Percentiles rank a stretch among this genome's conserved stretches.
Conservation (phyloP, 2,329 filamentous ascomycete species). For the Colletotrichum orchidophilum region DNA sequence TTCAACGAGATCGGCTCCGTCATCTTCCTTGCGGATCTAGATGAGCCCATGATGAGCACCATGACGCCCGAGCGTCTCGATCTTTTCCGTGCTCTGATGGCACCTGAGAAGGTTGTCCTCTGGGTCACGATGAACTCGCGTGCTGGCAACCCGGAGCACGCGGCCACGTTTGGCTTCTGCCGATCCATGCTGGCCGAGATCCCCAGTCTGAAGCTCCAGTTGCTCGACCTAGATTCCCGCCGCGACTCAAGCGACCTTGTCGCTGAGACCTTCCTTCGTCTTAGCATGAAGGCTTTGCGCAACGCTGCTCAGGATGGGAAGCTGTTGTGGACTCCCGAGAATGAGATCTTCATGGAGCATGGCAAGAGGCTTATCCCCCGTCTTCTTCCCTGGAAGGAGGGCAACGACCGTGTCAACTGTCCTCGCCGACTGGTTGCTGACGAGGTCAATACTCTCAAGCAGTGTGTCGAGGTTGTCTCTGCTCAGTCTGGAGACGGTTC, state of each 20-base stretch:
- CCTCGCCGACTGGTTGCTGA: conserved; percentile 46
- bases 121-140: conserved; percentile 39
- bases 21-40: conserved; percentile 32
- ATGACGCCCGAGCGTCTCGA: conserved; percentile 42
- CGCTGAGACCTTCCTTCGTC: conserved; percentile 26
- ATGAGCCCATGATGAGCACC: conserved; percentile 41
- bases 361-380: conserved; percentile 48
- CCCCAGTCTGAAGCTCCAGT: conserved; percentile 32
- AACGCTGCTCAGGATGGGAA: conserved; percentile 4
- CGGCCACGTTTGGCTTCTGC: conserved; percentile 33
- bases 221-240: conserved; percentile 32
- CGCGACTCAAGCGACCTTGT: neutral
- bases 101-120: conserved; percentile 33
- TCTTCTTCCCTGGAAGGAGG: conserved; percentile 48
- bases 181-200: conserved; percentile 33
- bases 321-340: conserved; percentile 29
- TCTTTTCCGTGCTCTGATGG: conserved; percentile 35
- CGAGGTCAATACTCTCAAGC: conserved; percentile 45
- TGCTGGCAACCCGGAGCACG: conserved; percentile 34
- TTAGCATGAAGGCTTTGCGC: conserved; percentile 16
- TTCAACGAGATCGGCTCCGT: conserved; percentile 33
- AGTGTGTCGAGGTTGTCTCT: conserved; percentile 41
- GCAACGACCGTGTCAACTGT: conserved; percentile 51
- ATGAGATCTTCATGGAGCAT: conserved; percentile 45
- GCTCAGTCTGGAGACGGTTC: conserved; percentile 26